Base-by-base conservation (phyloP, 192 early-diverging fungal genomes). In the Phycomyces nitens region DNA sequence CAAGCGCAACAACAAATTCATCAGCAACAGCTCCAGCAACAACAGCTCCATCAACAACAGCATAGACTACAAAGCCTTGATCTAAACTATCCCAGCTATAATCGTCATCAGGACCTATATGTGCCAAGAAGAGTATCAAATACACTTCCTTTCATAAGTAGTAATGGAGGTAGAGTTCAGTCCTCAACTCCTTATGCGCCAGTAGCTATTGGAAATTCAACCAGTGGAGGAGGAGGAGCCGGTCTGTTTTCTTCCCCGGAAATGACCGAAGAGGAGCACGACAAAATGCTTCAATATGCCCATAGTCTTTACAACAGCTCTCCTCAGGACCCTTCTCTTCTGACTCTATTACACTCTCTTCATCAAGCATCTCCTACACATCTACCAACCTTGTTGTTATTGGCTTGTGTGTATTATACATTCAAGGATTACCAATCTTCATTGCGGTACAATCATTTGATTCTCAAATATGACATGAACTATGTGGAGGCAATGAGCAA, bases 401-500 rank as follows among this genome's bases (percentile, higher is more conserved):
- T 96, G 42, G 94, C 92, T 0, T 96, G 93, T 66, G 90, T 89
- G 18, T 90, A 92, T 77, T 94, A 91, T 70, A 90, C 91, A 14
- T 83, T 86, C 59, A 83, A 79, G 49, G 71, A 93, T 62, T 82
- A 88, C 24, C 70, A 85, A 38, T 77, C 87, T 29, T 93, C 92
- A 6, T 76, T 94, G 16, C 71, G 77, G 24, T 94, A 93, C 76
- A 96, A 96, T 77, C 79, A 92, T 52, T 69, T 79, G 5, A 96
- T 96, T 51, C 82, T 96, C 18, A 76, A 79, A 56, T 79, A 92
- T 24, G 92, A 96, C 73, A 84, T 89, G 23, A 80, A 86, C 58
- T 94, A 94, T 73, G 91, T 93, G 22, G 94, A 96, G 67, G 92
- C 92, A 10, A 93, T 90, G 84, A 91, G 86, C 51, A 94, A 96